phyloP scores from a whole-genome alignment of 2,329 filamentous ascomycete genomes.

The Verticillium klebahnii region DNA sequence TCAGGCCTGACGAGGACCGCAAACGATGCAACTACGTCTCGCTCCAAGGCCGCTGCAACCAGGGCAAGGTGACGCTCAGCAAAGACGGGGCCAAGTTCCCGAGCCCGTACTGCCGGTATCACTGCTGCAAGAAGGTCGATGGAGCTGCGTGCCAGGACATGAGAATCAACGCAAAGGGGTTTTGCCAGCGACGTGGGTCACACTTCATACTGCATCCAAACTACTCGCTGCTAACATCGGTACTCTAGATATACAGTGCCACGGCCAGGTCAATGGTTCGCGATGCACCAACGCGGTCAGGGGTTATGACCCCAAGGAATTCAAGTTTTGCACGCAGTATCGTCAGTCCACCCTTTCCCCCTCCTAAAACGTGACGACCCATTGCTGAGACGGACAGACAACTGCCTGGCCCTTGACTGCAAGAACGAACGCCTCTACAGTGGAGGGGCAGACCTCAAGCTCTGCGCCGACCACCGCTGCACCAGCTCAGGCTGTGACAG shows the following conservation, averaged over 20 bases:
- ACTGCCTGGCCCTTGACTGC: constrained; percentile 20
- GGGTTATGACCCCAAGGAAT: constrained; percentile 8
- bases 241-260: constrained; percentile 7
- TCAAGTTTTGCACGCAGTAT: constrained; percentile 9
- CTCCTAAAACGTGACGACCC: no score
- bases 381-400: constrained; percentile 14
- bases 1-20: constrained; percentile 6
- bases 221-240: background rate
- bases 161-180: constrained; percentile 8
- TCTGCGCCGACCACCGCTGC: constrained; percentile 24
- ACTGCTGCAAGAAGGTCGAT: constrained; percentile 12
- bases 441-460: constrained; percentile 14
- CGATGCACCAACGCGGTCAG: constrained; percentile 11
- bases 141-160: constrained; percentile 7
- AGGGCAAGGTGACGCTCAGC: constrained; percentile 5
- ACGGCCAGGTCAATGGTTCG: constrained; percentile 4
- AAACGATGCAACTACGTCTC: constrained; percentile 8
- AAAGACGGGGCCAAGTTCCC: constrained; percentile 4
- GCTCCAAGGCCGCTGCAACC: constrained; percentile 6
- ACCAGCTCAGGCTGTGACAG: constrained; percentile 15
- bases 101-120: constrained; percentile 9
- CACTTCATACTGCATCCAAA: no score
- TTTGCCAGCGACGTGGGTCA: constrained; percentile 7
- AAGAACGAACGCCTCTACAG: constrained; percentile 14
- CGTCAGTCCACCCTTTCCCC: background rate